Evolutionary conservation across 1,139 yeast species (phyloP).

Genomic region (Diutina rugosa): DNA sequence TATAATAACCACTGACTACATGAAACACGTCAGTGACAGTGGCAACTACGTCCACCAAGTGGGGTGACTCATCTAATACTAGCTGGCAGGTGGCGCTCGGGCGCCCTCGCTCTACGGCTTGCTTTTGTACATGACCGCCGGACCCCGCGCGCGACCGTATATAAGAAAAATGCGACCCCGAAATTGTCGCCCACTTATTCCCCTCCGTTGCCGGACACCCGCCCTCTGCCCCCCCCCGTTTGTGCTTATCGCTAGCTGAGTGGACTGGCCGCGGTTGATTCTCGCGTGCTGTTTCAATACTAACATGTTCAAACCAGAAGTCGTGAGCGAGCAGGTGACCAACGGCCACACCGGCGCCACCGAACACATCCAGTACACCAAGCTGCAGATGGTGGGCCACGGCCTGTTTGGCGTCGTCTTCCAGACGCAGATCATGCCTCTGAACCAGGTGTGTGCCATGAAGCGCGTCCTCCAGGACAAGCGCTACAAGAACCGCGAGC

Average conservation of each 20-base stretch:
- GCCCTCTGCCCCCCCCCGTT: background rate
- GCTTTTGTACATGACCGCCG: background rate
- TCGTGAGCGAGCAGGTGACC: slow-evolving; percentile 57
- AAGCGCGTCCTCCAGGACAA: slow-evolving; percentile 91
- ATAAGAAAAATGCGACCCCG: background rate
- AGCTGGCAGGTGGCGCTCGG: too few relatives aligned
- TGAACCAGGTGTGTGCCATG: slow-evolving; percentile 77
- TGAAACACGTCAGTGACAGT: too few relatives aligned
- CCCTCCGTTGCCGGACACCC: background rate
- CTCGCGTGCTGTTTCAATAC: slow-evolving; percentile 9
- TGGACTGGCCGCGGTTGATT: background rate
- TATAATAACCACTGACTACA: too few relatives aligned
- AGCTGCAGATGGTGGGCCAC: slow-evolving; percentile 83
- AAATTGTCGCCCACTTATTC: background rate
- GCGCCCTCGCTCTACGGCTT: background rate
- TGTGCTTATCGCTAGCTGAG: background rate
- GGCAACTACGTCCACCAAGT: too few relatives aligned
- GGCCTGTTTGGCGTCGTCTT: slow-evolving; percentile 97
- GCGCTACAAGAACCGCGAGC: slow-evolving; percentile 89
- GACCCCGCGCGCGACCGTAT: background rate
- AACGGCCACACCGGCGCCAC: slow-evolving; percentile 63
- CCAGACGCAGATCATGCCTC: slow-evolving; percentile 68
- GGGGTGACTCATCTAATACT: too few relatives aligned
- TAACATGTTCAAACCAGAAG: slow-evolving; percentile 41
- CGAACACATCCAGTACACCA: slow-evolving; percentile 52